Evolutionary conservation across 306 rosid genomes (phyloP).

Genomic region (Quercus wislizeni): DNA sequence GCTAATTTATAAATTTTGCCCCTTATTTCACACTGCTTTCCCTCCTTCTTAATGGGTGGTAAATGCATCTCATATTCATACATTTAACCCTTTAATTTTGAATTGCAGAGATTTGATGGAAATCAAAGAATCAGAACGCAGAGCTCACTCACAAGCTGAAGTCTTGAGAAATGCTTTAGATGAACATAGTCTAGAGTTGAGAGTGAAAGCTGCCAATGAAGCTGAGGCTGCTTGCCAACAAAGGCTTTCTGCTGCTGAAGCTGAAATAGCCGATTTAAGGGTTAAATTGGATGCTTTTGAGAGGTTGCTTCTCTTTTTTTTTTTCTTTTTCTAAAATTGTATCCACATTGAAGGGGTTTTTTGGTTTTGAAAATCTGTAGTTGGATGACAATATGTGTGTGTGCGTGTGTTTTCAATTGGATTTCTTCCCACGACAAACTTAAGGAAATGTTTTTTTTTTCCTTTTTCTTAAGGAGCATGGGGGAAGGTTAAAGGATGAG

Average conservation of each 20-base stretch:
- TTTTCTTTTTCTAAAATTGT: slow-evolving; percentile 5
- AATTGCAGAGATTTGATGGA: slow-evolving; percentile 63
- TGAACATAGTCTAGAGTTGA: slow-evolving; percentile 86
- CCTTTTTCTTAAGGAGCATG: neutral
- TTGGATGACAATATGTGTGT: neutral
- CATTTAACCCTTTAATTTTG: slow-evolving; percentile 27
- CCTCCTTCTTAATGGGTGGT: slow-evolving; percentile 10
- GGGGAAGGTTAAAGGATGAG: neutral
- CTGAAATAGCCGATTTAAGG: slow-evolving; percentile 74
- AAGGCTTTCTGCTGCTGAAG: slow-evolving; percentile 81
- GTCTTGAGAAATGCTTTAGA: slow-evolving; percentile 78
- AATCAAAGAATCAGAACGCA: slow-evolving; percentile 77
- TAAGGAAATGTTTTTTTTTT: neutral
- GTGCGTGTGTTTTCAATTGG: neutral
- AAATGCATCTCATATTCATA: slow-evolving; percentile 10
- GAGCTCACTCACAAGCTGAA: slow-evolving; percentile 71
- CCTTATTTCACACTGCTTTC: slow-evolving; percentile 1
- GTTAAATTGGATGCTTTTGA: slow-evolving; percentile 68
- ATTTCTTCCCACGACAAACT: neutral
- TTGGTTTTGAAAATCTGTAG: neutral
- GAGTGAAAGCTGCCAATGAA: slow-evolving; percentile 96
- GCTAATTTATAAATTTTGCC: slow-evolving; percentile 1
- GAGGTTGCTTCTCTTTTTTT: slow-evolving; percentile 41
- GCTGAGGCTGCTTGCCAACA: slow-evolving; percentile 93
- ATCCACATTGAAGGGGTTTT: neutral